Evolutionary conservation across 2,329 filamentous ascomycete species (phyloP).

Genomic region (Exophiala spinifera): DNA sequence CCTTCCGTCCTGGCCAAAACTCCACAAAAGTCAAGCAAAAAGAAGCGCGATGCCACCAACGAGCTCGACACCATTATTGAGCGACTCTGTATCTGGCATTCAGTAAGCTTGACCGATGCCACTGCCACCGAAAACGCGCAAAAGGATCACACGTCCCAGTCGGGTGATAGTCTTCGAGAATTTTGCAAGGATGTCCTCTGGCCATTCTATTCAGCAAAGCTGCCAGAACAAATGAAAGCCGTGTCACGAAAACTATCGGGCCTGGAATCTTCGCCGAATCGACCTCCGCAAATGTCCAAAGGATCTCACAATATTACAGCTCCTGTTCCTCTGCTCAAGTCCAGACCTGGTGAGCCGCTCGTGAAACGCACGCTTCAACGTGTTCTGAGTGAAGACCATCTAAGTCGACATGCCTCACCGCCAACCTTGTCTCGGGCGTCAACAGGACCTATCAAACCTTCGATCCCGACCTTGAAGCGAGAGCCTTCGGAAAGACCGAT

Average conservation of each 20-base stretch:
- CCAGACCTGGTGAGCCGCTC: slow-evolving; percentile 32
- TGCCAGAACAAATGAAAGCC: slow-evolving; percentile 47
- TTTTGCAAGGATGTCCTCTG: slow-evolving; percentile 51
- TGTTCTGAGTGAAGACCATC: slow-evolving; percentile 46
- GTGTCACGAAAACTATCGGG: slow-evolving; percentile 49
- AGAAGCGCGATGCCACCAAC: slow-evolving; percentile 41
- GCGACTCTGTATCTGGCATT: slow-evolving; percentile 51
- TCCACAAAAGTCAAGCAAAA: slow-evolving; percentile 35
- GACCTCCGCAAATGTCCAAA: slow-evolving; percentile 17
- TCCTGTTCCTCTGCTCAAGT: slow-evolving; percentile 33
- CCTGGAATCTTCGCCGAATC: slow-evolving; percentile 33
- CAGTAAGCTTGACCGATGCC: slow-evolving; percentile 42
- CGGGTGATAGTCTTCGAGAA: slow-evolving; percentile 46
- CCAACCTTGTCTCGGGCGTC: slow-evolving; percentile 43
- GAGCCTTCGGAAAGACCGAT: slow-evolving; percentile 42
- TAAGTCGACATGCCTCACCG: slow-evolving; percentile 32
- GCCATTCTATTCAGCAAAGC: slow-evolving; percentile 48
- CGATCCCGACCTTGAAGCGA: slow-evolving; percentile 35
- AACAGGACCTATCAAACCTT: slow-evolving; percentile 37
- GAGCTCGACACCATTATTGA: slow-evolving; percentile 49
- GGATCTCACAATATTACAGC: slow-evolving; percentile 47
- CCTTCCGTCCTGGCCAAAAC: slow-evolving; percentile 18
- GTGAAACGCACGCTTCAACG: slow-evolving; percentile 43
- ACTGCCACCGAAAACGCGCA: slow-evolving; percentile 24
- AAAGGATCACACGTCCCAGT: slow-evolving; percentile 22